Base-by-base conservation (phyloP, 2,329 filamentous ascomycete species). In the Calonectria pauciramosa region DNA sequence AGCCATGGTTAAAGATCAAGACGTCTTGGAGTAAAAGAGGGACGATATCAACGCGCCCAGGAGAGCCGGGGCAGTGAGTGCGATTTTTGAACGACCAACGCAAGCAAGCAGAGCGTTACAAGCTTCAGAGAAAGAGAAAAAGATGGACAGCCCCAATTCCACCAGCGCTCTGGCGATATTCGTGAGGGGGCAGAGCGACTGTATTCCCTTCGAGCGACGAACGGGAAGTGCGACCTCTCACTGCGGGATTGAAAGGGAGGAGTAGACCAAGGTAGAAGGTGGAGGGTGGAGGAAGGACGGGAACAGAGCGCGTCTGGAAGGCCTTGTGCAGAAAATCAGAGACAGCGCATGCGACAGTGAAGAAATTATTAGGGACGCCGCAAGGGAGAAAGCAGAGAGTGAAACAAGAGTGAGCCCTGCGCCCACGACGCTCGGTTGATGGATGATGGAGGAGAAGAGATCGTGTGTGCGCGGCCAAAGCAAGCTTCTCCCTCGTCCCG, bases 1-100 rank as follows among this genome's bases (percentile, higher is more conserved):
- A 32, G 66, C 49, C 80, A 81, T 82, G 56, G 20, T 78, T 13
- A 34, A 49, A 9, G 30, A 26, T 18, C 13, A 28, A 26, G 32
- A 30, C 14, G n/a, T 20, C 28, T 68, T 30, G 64, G 28, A 51
- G 59, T 52, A 73, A 69, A 52, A 75, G 60, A 38, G 74, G 68
- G 51, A 56, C 68, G n/a, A 76, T 69, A 49, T 72, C 52, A 9
- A 14, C 38, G 60, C 32, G 65, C 51, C 36, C 47, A 44, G 36
- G 2, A 28, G 18, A 64, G 34, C 30, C 36, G 47, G 51, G 28
- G 13, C 47, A 44, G n/a, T 36, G 60, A 3, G n/a, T 54, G 51
- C 28, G 18, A 16, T n/a, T 18, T 18, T 18, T 56, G 8, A n/a
- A 28, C 16, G 28, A 32, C 23, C 18, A 28, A 30, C 51, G 14